Evolutionary conservation across 2,329 filamentous ascomycete genomes (phyloP).

Genomic region (Neoascochyta sp.): DNA sequence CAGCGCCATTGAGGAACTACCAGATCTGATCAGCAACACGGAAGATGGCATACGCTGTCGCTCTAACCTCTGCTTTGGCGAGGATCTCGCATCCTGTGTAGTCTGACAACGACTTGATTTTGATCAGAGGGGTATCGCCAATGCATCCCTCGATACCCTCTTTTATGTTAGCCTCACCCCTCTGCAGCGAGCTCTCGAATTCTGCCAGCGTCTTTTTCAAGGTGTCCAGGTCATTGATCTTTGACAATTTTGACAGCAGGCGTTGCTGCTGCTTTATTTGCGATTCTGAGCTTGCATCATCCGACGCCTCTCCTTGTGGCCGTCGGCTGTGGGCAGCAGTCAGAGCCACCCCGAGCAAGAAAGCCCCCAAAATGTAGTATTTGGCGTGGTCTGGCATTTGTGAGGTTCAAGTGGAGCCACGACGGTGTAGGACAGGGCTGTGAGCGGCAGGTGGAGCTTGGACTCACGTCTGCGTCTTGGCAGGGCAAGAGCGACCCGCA

Average conservation of each 20-base stretch:
- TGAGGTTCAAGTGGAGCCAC: constrained; percentile 1
- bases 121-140: constrained; percentile 85
- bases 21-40: constrained; percentile 2
- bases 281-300: constrained; percentile 12
- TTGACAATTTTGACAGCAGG: constrained; percentile 18
- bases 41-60: too few species aligned
- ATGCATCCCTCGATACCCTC: constrained; percentile 89
- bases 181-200: constrained; percentile 11
- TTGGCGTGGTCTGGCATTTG: constrained; percentile 39
- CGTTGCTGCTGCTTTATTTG: constrained; percentile 21
- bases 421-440: constrained; percentile 11
- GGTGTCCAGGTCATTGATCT: constrained; percentile 20
- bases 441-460: constrained; percentile 15
- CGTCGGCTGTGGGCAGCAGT: constrained; percentile 45
- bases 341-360: constrained; percentile 70
- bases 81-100: constrained; percentile 86
- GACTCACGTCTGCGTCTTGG: constrained; percentile 25
- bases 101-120: constrained; percentile 78
- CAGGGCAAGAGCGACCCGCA: constrained; percentile 15
- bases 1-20: constrained; percentile 85
- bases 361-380: constrained; percentile 66
- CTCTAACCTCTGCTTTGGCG: constrained; percentile 76
- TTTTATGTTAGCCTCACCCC: constrained; percentile 48
- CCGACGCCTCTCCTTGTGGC: constrained; percentile 11
- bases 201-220: constrained; percentile 24